Conservation (phyloP, 129 eudicot species). For the Ambrosia trifida region DNA sequence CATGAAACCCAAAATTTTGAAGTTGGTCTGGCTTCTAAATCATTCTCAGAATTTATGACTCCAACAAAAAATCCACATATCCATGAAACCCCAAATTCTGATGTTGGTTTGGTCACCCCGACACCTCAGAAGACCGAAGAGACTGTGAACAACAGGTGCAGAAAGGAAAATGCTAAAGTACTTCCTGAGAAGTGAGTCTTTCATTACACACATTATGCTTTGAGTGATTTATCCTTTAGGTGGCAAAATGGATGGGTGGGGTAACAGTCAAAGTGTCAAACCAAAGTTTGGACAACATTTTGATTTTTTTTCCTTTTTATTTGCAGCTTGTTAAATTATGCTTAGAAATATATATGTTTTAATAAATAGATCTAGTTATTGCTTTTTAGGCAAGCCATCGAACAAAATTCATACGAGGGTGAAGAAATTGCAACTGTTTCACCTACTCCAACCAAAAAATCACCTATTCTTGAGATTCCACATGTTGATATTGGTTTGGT, state of each 20-base stretch:
- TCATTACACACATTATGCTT: neutral
- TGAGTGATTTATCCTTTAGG: neutral
- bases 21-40: constrained; percentile 24
- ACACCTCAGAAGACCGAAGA: constrained; percentile 65
- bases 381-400: too few relatives aligned
- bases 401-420: too few relatives aligned
- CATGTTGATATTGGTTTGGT: constrained; percentile 35
- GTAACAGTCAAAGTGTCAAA: neutral
- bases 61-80: constrained; percentile 25
- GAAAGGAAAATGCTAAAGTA: constrained; percentile 34
- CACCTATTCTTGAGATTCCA: constrained; percentile 9
- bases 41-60: constrained; percentile 27
- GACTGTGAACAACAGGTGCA: constrained; percentile 38
- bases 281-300: too few relatives aligned
- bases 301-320: too few relatives aligned
- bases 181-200: constrained; percentile 68
- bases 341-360: too few relatives aligned
- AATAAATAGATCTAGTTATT: too few relatives aligned
- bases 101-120: constrained; percentile 42
- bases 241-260: neutral
- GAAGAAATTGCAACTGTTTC: too few relatives aligned
- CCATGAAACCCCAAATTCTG: constrained; percentile 25
- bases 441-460: too few relatives aligned
- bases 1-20: constrained; percentile 28
- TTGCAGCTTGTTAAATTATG: too few relatives aligned